Conservation (phyloP, 2,329 filamentous ascomycete genomes). For the Trichoderma lentiforme region DNA sequence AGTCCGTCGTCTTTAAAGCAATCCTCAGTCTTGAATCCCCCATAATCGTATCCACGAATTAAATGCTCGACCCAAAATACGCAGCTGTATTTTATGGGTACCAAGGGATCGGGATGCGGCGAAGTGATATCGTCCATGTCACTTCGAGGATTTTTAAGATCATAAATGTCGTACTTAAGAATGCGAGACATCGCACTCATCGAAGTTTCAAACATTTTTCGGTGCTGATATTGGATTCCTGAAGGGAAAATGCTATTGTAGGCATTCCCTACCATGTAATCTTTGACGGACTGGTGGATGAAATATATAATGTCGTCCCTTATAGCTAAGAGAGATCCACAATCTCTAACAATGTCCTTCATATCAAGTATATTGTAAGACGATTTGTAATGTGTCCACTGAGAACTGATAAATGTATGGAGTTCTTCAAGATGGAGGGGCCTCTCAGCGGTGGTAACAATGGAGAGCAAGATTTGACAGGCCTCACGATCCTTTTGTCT, state of each 20-base stretch:
- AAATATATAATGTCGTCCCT: neutral
- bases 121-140: fast-evolving
- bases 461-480: neutral
- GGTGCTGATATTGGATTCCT: neutral
- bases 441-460: neutral
- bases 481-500: neutral
- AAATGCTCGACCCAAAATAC: neutral
- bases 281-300: neutral
- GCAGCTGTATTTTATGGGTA: neutral
- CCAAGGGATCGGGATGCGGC: neutral
- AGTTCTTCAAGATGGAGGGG: neutral
- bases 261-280: neutral
- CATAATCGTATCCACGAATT: neutral
- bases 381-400: neutral
- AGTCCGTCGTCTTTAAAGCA: neutral
- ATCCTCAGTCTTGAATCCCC: neutral
- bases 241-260: neutral
- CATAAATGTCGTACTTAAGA: neutral
- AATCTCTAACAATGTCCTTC: neutral
- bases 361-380: neutral
- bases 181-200: neutral
- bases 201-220: neutral
- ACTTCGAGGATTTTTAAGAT: neutral
- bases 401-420: neutral
- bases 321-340: neutral